Evolutionary conservation across 2,329 filamentous ascomycete genomes (phyloP).

Genomic region (Epichloe gansuensis): DNA sequence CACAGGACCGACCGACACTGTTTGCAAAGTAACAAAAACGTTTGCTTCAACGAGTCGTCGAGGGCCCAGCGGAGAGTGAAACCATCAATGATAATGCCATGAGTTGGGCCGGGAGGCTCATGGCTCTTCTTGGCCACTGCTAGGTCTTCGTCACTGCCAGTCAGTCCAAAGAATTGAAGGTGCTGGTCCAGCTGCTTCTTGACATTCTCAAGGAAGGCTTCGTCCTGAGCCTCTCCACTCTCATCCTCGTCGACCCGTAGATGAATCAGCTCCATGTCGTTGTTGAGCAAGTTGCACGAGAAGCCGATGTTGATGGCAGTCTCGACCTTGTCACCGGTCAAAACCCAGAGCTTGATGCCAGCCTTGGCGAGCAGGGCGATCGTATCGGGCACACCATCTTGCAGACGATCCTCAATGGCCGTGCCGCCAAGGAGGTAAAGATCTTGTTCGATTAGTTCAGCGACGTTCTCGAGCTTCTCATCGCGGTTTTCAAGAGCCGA

Average conservation of each 20-base stretch:
- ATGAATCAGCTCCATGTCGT: constrained; percentile 93
- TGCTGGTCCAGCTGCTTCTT: constrained; percentile 64
- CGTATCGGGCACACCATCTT: constrained; percentile 93
- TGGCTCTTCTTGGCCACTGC: constrained; percentile 69
- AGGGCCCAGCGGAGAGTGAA: constrained; percentile 85
- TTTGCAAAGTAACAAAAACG: constrained; percentile 91
- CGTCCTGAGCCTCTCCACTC: constrained; percentile 32
- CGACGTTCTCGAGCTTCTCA: constrained; percentile 81
- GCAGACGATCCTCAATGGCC: constrained; percentile 91
- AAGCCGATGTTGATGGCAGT: constrained; percentile 99
- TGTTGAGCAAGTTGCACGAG: constrained; percentile 93
- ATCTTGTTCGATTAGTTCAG: constrained; percentile 83
- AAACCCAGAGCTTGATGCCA: constrained; percentile 96
- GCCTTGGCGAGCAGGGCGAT: constrained; percentile 84
- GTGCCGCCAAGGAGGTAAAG: constrained; percentile 83
- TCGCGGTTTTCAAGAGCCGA: constrained; percentile 76
- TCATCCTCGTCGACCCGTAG: constrained; percentile 74
- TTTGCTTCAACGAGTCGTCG: constrained; percentile 71
- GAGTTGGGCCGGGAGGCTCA: constrained; percentile 73
- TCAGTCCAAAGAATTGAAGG: constrained; percentile 62
- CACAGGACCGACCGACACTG: constrained; percentile 94
- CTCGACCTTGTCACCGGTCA: constrained; percentile 97
- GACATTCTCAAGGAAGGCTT: constrained; percentile 42
- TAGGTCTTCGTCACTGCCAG: constrained; percentile 76
- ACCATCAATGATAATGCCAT: constrained; percentile 89